A percentile compares a stretch with the other conserved stretches of the same genome.
phyloP scores from a whole-genome alignment of 2,329 filamentous ascomycete species.

The Dactylellina haptotyla region DNA sequence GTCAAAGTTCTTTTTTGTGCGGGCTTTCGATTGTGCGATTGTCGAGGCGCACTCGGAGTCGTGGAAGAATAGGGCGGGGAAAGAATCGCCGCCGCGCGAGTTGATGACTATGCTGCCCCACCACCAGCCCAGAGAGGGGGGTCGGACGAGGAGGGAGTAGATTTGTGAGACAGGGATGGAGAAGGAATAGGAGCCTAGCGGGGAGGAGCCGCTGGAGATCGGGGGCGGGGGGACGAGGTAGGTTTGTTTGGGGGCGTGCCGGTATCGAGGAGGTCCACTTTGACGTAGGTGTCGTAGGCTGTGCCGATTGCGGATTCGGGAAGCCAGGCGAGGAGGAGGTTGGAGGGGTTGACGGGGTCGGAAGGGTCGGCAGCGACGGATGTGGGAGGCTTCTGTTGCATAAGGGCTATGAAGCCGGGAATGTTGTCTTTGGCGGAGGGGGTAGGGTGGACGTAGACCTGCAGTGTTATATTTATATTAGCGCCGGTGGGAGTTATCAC shows the following conservation, averaged over 20 bases:
- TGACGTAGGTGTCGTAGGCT: conserved; percentile 87
- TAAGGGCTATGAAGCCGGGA: conserved; percentile 86
- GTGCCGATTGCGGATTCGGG: conserved; percentile 89
- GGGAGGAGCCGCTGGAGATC: conserved; percentile 77
- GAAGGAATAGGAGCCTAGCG: conserved; percentile 82
- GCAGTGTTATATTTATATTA: conserved; percentile 1
- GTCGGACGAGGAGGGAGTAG: conserved; percentile 88
- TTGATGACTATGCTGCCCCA: conserved; percentile 96
- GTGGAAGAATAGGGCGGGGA: conserved; percentile 96
- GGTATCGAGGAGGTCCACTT: conserved; percentile 84
- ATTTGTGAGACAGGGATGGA: conserved; percentile 89
- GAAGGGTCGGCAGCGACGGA: conserved; percentile 60
- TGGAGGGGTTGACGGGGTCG: conserved; percentile 59
- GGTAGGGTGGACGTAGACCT: conserved; percentile 96
- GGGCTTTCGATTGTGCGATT: conserved; percentile 89
- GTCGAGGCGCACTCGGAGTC: conserved; percentile 97
- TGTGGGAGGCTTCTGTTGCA: conserved; percentile 80
- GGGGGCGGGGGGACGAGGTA: conserved; percentile 93
- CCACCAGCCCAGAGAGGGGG: conserved; percentile 97
- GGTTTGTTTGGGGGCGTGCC: conserved; percentile 81
- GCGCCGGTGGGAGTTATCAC: background rate
- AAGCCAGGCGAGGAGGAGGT: conserved; percentile 89
- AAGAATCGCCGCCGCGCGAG: conserved; percentile 86
- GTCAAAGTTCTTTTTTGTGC: conserved; percentile 84
- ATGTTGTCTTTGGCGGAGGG: conserved; percentile 96